These are phyloP conservation scores for Loxodes magnus DNA, from an alignment of 73 alveolate species.

Conservation along the genomic window DNA sequence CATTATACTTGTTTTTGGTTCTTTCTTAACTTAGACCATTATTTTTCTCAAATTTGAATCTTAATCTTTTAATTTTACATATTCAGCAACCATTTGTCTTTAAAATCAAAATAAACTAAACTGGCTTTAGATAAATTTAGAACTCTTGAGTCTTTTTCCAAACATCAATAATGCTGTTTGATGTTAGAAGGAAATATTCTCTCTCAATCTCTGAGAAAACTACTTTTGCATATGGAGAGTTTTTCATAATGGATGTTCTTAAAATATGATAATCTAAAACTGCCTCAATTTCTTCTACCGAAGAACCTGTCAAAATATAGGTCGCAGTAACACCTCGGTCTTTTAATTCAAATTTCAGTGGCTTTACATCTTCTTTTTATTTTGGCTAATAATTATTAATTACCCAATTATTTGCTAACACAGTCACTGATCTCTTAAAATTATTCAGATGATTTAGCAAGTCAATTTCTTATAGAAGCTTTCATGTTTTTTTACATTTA, in stretches of 20 bases:
- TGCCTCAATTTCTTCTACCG: slow-evolving; percentile 28
- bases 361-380: slow-evolving; percentile 67
- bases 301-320: slow-evolving; percentile 31
- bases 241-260: slow-evolving; percentile 63
- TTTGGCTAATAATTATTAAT: slow-evolving; percentile 53
- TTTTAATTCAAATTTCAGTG: too few relatives aligned
- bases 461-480: too few relatives aligned
- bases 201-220: slow-evolving; percentile 80
- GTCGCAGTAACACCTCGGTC: too few relatives aligned
- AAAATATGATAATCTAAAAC: slow-evolving; percentile 71
- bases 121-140: slow-evolving; percentile 93
- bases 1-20: slow-evolving; percentile 69
- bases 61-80: slow-evolving; percentile 79
- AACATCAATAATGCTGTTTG: slow-evolving; percentile 70
- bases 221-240: slow-evolving; percentile 66
- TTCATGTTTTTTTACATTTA: too few relatives aligned
- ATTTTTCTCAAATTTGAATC: slow-evolving; percentile 87
- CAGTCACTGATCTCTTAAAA: slow-evolving; percentile 62
- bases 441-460: too few relatives aligned
- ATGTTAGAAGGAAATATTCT: slow-evolving; percentile 76
- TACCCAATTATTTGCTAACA: slow-evolving; percentile 65
- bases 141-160: slow-evolving; percentile 89
- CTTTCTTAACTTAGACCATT: slow-evolving; percentile 72
- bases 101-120: slow-evolving; percentile 91
- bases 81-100: slow-evolving; percentile 90